phyloP scores from a whole-genome alignment of 2,329 filamentous ascomycete species.

The Hirsutella minnesotensis region DNA sequence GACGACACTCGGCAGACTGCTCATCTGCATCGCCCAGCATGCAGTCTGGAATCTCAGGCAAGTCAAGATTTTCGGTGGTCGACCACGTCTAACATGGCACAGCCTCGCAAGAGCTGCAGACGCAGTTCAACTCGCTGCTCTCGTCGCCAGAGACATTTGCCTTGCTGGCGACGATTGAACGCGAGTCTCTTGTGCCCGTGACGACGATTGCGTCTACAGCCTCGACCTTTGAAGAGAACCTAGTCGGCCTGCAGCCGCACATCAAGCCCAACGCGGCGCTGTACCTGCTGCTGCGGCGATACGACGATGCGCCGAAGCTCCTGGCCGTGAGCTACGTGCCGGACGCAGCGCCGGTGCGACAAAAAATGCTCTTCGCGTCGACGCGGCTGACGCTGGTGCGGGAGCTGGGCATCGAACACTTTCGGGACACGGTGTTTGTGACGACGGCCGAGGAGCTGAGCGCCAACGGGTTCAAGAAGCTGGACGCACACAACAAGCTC shows the following conservation, averaged over 20 bases:
- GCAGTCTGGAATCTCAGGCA: slow-evolving; percentile 73
- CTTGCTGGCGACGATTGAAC: slow-evolving; percentile 57
- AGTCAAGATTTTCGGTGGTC: background rate
- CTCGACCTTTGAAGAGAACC: slow-evolving; percentile 50
- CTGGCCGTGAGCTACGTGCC: slow-evolving; percentile 69
- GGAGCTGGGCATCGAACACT: slow-evolving; percentile 68
- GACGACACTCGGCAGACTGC: no score
- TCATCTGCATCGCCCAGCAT: slow-evolving; percentile 29
- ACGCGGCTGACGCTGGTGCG: slow-evolving; percentile 65
- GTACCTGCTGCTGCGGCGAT: slow-evolving; percentile 64
- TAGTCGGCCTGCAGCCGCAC: slow-evolving; percentile 48
- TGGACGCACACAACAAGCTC: slow-evolving; percentile 53
- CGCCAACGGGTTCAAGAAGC: slow-evolving; percentile 55
- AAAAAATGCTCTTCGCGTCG: slow-evolving; percentile 78
- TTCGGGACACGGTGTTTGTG: slow-evolving; percentile 63
- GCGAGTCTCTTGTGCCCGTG: slow-evolving; percentile 55
- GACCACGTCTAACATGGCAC: no score
- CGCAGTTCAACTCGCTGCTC: slow-evolving; percentile 60
- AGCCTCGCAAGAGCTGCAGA: slow-evolving; percentile 69
- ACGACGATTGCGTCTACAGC: slow-evolving; percentile 39
- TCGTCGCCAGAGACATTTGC: slow-evolving; percentile 50
- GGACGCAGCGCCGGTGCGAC: slow-evolving; percentile 64
- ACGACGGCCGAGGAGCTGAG: slow-evolving; percentile 60
- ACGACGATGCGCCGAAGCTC: slow-evolving; percentile 45
- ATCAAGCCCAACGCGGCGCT: slow-evolving; percentile 55